phyloP scores from a whole-genome alignment of 768 basidiomycete species.

The Saitozyma podzolica region DNA sequence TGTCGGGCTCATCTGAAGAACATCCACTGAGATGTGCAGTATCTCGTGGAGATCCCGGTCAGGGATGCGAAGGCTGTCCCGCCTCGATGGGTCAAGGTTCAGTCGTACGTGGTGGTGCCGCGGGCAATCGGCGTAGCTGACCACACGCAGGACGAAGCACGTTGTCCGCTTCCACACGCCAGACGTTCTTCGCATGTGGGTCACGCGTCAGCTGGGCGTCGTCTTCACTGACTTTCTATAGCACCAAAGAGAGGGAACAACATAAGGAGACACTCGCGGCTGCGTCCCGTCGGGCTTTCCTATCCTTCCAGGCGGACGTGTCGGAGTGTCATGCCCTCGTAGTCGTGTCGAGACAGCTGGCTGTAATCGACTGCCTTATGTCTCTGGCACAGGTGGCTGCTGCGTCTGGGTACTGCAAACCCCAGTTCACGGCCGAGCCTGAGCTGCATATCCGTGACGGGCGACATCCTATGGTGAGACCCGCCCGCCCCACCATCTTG shows the following conservation, averaged over 20 bases:
- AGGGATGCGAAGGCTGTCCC: slow-evolving; percentile 51
- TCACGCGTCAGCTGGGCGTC: background rate
- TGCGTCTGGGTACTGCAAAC: slow-evolving; percentile 73
- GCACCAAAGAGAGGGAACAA: slow-evolving; percentile 71
- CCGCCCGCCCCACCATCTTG: background rate
- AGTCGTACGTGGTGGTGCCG: slow-evolving; percentile 45
- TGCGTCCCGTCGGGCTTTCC: slow-evolving; percentile 61
- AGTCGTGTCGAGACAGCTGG: slow-evolving; percentile 75
- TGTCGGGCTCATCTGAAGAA: background rate
- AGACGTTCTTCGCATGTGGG: slow-evolving; percentile 50
- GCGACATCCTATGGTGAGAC: slow-evolving; percentile 80
- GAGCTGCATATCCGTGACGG: slow-evolving; percentile 75
- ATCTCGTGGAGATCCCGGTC: slow-evolving; percentile 74
- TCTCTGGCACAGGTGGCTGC: slow-evolving; percentile 79
- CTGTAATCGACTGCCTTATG: slow-evolving; percentile 76
- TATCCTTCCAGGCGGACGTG: slow-evolving; percentile 70
- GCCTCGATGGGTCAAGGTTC: slow-evolving; percentile 57
- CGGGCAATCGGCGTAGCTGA: background rate
- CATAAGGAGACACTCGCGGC: slow-evolving; percentile 70
- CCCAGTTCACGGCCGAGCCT: slow-evolving; percentile 66
- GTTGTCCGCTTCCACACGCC: slow-evolving; percentile 76
- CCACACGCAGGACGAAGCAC: slow-evolving; percentile 65
- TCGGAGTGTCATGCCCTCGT: slow-evolving; percentile 69
- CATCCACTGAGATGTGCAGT: slow-evolving; percentile 57
- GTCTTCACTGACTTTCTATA: slow-evolving; percentile 49